A percentile compares a stretch with the other conserved stretches of the same genome.
Evolutionary conservation across 1,139 yeast genomes (phyloP).

Genomic region (Suhomyces bolitotheri): DNA sequence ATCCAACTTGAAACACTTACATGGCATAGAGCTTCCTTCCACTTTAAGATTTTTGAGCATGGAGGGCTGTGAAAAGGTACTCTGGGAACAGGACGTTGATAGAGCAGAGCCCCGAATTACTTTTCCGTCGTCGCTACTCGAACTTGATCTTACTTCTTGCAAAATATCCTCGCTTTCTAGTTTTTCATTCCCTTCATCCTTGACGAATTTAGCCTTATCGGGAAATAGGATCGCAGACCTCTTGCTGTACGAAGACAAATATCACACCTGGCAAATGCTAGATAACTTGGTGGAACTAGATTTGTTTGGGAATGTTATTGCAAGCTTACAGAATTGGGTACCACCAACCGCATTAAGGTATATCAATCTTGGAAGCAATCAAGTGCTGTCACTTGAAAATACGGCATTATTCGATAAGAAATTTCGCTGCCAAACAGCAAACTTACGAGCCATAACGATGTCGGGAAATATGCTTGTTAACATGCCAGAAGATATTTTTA

Average conservation of each 20-base stretch:
- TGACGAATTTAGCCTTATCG: conserved; percentile 25
- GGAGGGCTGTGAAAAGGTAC: conserved; percentile 17
- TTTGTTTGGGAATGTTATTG: conserved; percentile 25
- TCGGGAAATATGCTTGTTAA: conserved; percentile 3
- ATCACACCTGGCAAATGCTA: conserved; percentile 27
- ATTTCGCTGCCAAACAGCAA: conserved; percentile 1
- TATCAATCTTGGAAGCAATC: conserved; percentile 28
- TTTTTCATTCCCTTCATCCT: conserved; percentile 29
- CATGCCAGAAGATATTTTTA: conserved; percentile 4
- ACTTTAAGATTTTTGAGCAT: conserved; percentile 18
- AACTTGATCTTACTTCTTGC: conserved; percentile 27
- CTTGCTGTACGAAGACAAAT: conserved; percentile 17
- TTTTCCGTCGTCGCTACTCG: conserved; percentile 21
- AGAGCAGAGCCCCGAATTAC: conserved; percentile 12
- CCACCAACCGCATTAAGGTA: conserved; percentile 25
- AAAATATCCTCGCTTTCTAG: conserved; percentile 19
- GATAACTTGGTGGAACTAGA: conserved; percentile 26
- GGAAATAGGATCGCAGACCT: conserved; percentile 24
- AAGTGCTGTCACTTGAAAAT: conserved; percentile 4
- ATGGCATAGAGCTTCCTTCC: conserved; percentile 14
- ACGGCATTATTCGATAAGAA: conserved; percentile 6
- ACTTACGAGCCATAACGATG: conserved; percentile 1
- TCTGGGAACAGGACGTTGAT: conserved; percentile 1
- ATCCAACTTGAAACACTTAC: background rate
- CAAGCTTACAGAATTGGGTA: conserved; percentile 24